Percentiles rank a stretch among this genome's conserved stretches.
These are phyloP conservation scores for Blastomyces silverae DNA, from an alignment of 2,329 filamentous ascomycete genomes.

Conservation along the genomic window DNA sequence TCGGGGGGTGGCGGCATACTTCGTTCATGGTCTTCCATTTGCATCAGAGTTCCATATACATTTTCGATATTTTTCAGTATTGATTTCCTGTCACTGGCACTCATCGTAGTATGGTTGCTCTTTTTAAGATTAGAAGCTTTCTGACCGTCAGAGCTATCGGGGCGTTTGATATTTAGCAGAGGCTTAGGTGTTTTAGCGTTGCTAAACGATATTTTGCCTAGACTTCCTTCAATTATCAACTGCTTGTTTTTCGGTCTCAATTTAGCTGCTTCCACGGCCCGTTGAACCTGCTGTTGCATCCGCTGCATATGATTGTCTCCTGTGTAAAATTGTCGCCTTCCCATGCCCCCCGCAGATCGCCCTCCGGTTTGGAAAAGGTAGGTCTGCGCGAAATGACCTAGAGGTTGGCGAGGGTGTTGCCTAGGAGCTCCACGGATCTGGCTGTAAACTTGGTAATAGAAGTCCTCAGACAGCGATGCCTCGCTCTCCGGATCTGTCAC, in stretches of 20 bases:
- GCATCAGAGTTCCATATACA: constrained; percentile 83
- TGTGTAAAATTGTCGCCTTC: constrained; percentile 65
- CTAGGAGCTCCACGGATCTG: constrained; percentile 86
- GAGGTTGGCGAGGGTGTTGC: constrained; percentile 84
- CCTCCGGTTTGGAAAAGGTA: constrained; percentile 94
- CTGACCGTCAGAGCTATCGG: constrained; percentile 58
- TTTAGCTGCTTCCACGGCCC: constrained; percentile 94
- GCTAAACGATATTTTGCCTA: constrained; percentile 98
- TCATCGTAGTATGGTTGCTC: constrained; percentile 44
- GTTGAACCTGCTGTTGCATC: constrained; percentile 98
- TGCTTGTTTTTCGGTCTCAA: constrained; percentile 97
- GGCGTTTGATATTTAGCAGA: constrained; percentile 87
- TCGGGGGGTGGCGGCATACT: constrained; percentile 63
- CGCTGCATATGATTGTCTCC: constrained; percentile 97
- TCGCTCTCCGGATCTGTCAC: constrained; percentile 73
- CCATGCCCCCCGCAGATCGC: constrained; percentile 61
- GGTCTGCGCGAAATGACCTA: constrained; percentile 95
- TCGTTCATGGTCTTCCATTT: constrained; percentile 87
- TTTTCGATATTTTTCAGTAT: constrained; percentile 80
- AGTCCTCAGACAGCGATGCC: constrained; percentile 79
- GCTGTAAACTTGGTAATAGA: constrained; percentile 96
- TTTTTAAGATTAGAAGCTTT: constrained; percentile 43
- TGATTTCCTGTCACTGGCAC: constrained; percentile 68
- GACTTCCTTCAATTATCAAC: constrained; percentile 87
- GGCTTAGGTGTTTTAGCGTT: constrained; percentile 97